These are phyloP conservation scores for Citrus glauca DNA, from an alignment of 345 rosid genomes.

Conservation along the genomic window DNA sequence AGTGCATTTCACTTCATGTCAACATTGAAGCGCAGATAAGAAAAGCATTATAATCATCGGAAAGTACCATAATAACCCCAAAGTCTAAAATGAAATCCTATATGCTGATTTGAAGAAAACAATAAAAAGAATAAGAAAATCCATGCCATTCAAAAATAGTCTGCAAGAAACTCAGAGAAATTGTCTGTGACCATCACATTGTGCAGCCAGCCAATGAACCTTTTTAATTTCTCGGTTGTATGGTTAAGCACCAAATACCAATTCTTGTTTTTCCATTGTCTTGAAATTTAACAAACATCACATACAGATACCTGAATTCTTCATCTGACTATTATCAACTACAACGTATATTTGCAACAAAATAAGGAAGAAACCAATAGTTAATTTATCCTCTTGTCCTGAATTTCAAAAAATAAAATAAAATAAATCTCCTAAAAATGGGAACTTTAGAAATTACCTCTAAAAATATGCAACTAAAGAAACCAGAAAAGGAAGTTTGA, in stretches of 20 bases:
- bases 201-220: not conserved
- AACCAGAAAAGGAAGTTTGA: constrained; percentile 6
- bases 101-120: not conserved
- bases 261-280: not conserved
- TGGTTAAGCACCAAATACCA: not conserved
- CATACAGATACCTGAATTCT: not conserved
- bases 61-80: not conserved
- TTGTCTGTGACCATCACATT: not conserved
- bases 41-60: not conserved
- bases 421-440: not conserved
- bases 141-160: not conserved
- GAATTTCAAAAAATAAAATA: not conserved
- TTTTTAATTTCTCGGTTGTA: not conserved
- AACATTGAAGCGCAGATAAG: not conserved
- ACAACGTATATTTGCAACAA: not conserved
- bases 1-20: not conserved
- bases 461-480: not conserved
- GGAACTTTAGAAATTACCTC: not conserved
- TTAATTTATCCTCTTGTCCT: not conserved
- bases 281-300: not conserved
- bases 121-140: not conserved
- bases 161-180: not conserved
- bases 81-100: not conserved
- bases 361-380: not conserved
- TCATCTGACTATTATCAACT: not conserved